phyloP scores from a whole-genome alignment of 805 yeast species.

The Ogataea trehaloabstinens region DNA sequence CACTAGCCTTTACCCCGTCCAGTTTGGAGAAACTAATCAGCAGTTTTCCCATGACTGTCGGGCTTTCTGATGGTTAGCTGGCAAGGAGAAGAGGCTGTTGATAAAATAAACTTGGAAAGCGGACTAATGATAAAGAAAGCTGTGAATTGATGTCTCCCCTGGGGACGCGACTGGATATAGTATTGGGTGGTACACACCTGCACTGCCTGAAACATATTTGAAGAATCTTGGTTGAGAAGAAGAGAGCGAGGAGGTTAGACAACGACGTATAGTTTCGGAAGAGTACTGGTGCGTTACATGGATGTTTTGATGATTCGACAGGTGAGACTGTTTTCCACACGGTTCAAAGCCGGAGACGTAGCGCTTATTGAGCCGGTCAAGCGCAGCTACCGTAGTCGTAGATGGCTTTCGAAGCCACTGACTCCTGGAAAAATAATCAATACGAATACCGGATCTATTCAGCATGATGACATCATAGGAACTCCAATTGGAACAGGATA shows the following conservation, averaged over 20 bases:
- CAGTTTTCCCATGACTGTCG: slow-evolving; percentile 20
- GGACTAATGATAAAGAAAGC: no score
- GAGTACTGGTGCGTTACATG: no score
- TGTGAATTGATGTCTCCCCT: no score
- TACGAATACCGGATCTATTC: slow-evolving; percentile 27
- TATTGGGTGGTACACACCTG: background rate
- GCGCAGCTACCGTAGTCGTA: slow-evolving; percentile 20
- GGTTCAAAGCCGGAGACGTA: slow-evolving; percentile 30
- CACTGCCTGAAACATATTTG: background rate
- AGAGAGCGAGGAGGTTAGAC: no score
- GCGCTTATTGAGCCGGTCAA: slow-evolving; percentile 30
- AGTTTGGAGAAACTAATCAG: slow-evolving; percentile 17
- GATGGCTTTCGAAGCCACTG: slow-evolving; percentile 33
- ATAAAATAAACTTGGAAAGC: no score
- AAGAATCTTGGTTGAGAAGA: background rate
- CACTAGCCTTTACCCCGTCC: slow-evolving; percentile 6
- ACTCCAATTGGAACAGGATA: slow-evolving; percentile 33
- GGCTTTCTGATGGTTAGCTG: no score
- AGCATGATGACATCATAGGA: slow-evolving; percentile 40
- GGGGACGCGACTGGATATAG: background rate
- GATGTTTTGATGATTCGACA: no score
- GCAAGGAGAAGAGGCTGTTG: no score
- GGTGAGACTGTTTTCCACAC: slow-evolving; percentile 13
- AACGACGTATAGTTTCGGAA: no score
- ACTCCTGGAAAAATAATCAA: slow-evolving; percentile 17